A percentile compares a stretch with the other conserved stretches of the same genome.
Evolutionary conservation across 2,329 filamentous ascomycete genomes (phyloP).

Genomic region (Colletotrichum limetticola): DNA sequence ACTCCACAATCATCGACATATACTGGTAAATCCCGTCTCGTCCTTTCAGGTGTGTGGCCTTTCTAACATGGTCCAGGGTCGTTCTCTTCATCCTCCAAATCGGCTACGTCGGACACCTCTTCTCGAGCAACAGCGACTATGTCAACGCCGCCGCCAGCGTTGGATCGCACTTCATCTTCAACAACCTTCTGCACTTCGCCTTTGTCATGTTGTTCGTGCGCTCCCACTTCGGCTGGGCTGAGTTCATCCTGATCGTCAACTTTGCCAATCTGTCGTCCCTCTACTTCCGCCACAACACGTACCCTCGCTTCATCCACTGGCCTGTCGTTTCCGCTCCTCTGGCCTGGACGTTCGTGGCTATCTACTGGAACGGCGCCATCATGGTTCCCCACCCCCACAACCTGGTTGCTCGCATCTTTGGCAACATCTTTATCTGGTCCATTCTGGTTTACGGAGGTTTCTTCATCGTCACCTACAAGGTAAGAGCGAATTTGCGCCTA

Average conservation of each 20-base stretch:
- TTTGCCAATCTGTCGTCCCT: slow-evolving; percentile 82
- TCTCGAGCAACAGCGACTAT: slow-evolving; percentile 70
- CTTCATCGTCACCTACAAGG: slow-evolving; percentile 80
- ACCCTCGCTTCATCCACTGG: slow-evolving; percentile 79
- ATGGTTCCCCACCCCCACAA: slow-evolving; percentile 76
- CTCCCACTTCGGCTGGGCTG: slow-evolving; percentile 78
- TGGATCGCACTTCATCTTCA: slow-evolving; percentile 84
- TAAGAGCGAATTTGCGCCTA: slow-evolving; percentile 42
- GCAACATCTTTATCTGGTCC: slow-evolving; percentile 90
- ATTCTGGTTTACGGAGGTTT: slow-evolving; percentile 81
- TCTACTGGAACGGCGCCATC: slow-evolving; percentile 91
- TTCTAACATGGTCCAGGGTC: slow-evolving; percentile 60
- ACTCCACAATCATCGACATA: slow-evolving; percentile 70
- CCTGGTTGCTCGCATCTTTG: slow-evolving; percentile 79
- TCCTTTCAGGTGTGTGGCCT: background rate
- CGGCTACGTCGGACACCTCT: slow-evolving; percentile 81
- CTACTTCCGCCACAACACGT: slow-evolving; percentile 82
- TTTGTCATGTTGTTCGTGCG: slow-evolving; percentile 88
- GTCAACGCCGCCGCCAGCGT: slow-evolving; percentile 80
- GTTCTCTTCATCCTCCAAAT: slow-evolving; percentile 80
- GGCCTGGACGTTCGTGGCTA: slow-evolving; percentile 85
- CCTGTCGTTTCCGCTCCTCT: slow-evolving; percentile 81
- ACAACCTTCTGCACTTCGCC: slow-evolving; percentile 84
- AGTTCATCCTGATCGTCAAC: slow-evolving; percentile 82
- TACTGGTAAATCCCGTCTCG: slow-evolving; percentile 72